Evolutionary conservation across 495 filamentous ascomycete species (phyloP).

Genomic region (Hypoxylon perforatum): DNA sequence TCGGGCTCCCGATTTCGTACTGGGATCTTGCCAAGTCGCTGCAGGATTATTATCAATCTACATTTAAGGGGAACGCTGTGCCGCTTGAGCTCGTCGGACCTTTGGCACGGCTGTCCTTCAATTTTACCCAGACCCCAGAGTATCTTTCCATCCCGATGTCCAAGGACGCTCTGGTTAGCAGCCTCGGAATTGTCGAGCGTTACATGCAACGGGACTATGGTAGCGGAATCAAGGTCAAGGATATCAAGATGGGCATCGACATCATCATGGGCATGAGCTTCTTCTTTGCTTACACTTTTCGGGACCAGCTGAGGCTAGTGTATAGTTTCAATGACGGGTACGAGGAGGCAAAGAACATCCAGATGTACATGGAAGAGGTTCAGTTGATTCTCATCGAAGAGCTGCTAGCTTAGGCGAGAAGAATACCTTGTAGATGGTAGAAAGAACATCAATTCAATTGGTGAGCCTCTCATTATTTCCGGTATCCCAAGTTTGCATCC

Average conservation of each 20-base stretch:
- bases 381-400: conserved; percentile 21
- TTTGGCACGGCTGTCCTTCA: conserved; percentile 15
- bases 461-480: too few relatives aligned
- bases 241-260: conserved; percentile 30
- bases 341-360: conserved; percentile 30
- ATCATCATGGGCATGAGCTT: conserved; percentile 38
- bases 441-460: too few relatives aligned
- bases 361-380: conserved; percentile 33
- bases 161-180: conserved; percentile 36
- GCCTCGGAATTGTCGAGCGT: conserved; percentile 25
- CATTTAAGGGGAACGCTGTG: conserved; percentile 25
- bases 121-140: conserved; percentile 27
- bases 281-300: conserved; percentile 34
- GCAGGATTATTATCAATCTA: conserved; percentile 23
- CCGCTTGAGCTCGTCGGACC: conserved; percentile 27
- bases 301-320: conserved; percentile 26
- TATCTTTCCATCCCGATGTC: conserved; percentile 31
- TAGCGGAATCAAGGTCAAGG: conserved; percentile 30
- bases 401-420: conserved; percentile 17
- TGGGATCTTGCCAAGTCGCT: conserved; percentile 32
- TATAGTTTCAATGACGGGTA: conserved; percentile 38
- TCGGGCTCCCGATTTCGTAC: conserved; percentile 23
- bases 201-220: conserved; percentile 32
- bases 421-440: too few relatives aligned
- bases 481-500: too few relatives aligned